Conservation (phyloP, 257 asterid genomes). For the Jacaranda copaia region DNA sequence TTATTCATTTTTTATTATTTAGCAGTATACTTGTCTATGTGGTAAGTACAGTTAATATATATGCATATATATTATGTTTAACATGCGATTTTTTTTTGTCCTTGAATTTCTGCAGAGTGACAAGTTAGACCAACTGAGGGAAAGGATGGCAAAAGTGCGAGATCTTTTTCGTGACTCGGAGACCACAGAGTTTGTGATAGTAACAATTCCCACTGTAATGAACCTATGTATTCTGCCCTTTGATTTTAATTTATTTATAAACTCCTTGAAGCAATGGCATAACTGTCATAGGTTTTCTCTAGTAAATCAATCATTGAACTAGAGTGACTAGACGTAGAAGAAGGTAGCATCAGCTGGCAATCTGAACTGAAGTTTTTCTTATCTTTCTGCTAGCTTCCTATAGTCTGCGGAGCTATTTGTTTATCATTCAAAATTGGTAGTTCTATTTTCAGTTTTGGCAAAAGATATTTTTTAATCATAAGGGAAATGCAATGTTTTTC, state of each 20-base stretch:
- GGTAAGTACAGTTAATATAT: too few relatives aligned
- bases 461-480: too few relatives aligned
- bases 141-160: constrained; percentile 73
- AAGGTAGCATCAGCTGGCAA: background rate
- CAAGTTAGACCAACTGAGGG: constrained; percentile 67
- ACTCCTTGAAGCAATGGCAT: background rate
- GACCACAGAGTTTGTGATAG: constrained; percentile 76
- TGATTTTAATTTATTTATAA: background rate
- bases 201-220: constrained; percentile 80
- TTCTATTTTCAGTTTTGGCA: too few relatives aligned
- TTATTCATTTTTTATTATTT: constrained; percentile 9
- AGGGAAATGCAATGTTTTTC: too few relatives aligned
- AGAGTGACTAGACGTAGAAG: constrained; percentile 6
- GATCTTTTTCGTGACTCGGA: constrained; percentile 72
- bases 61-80: background rate
- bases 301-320: background rate
- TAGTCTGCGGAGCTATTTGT: too few relatives aligned
- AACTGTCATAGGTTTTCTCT: background rate
- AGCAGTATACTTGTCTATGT: background rate
- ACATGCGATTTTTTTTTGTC: background rate
- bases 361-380: too few relatives aligned
- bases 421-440: too few relatives aligned
- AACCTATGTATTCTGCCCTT: constrained; percentile 20
- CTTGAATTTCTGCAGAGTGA: constrained; percentile 49
- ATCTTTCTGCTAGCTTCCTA: too few relatives aligned